Conservation (phyloP, 768 basidiomycete genomes). For the Leccinum uliginosum region DNA sequence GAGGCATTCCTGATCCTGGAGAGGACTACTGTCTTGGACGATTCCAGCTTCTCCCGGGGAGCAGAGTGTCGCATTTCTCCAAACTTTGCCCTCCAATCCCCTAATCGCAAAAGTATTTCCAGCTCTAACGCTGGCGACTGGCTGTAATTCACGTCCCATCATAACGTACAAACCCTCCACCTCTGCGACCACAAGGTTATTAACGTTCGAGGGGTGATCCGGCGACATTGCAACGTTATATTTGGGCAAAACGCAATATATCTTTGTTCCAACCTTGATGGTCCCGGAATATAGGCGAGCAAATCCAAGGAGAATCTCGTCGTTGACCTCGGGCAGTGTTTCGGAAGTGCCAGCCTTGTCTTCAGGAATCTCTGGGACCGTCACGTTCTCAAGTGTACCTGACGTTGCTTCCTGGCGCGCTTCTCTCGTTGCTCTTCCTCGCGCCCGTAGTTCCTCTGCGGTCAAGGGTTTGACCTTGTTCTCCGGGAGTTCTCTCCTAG, state of each 20-base stretch:
- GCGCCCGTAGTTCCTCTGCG: constrained; percentile 76
- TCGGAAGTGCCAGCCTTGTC: background rate
- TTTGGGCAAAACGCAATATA: constrained; percentile 84
- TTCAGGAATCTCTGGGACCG: constrained; percentile 4
- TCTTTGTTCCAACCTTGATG: constrained; percentile 53
- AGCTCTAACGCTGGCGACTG: constrained; percentile 76
- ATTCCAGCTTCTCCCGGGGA: constrained; percentile 49
- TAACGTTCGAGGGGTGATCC: constrained; percentile 61
- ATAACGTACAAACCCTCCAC: constrained; percentile 85
- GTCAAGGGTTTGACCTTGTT: constrained; percentile 73
- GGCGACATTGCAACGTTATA: constrained; percentile 64
- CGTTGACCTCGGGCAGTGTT: constrained; percentile 1
- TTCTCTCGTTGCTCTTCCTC: constrained; percentile 54
- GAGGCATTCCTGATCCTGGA: constrained; percentile 46
- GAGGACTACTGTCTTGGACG: constrained; percentile 28
- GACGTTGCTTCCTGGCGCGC: constrained; percentile 32
- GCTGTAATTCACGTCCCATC: constrained; percentile 96
- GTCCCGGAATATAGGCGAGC: constrained; percentile 91
- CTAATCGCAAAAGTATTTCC: constrained; percentile 94
- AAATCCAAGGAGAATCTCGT: constrained; percentile 84
- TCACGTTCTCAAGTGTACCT: constrained; percentile 15
- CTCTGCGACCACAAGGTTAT: constrained; percentile 54
- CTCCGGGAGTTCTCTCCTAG: constrained; percentile 77
- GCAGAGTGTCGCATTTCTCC: constrained; percentile 88
- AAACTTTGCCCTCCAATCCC: constrained; percentile 86